Evolutionary conservation across 2,329 filamentous ascomycete species (phyloP).

Genomic region (Akanthomyces lecanii): DNA sequence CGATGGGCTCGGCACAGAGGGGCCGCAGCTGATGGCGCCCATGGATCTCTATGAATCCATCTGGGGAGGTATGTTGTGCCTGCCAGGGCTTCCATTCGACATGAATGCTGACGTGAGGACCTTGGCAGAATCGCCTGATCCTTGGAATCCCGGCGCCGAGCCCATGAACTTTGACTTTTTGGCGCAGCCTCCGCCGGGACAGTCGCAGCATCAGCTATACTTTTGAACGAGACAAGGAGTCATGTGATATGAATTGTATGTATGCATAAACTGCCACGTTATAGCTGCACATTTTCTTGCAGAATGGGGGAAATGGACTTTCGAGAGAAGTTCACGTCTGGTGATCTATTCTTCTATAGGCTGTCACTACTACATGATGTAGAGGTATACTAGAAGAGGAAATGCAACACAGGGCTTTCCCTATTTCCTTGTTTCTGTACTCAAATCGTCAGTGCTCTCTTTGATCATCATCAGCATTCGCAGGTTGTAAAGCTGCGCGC

Average conservation of each 20-base stretch:
- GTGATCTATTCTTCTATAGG: not conserved
- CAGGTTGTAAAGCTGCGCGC: slow-evolving; percentile 17
- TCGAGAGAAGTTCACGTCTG: not conserved
- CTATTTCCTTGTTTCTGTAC: not conserved
- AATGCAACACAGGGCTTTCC: not conserved
- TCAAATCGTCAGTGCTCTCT: slow-evolving; percentile 54
- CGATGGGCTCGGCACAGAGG: slow-evolving; percentile 51
- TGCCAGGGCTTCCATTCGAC: not conserved
- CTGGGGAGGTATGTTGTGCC: slow-evolving; percentile 54
- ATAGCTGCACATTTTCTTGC: not conserved
- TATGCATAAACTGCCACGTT: not conserved
- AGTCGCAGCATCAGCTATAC: slow-evolving; percentile 55
- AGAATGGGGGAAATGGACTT: not conserved
- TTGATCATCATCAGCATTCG: slow-evolving; percentile 48
- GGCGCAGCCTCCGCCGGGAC: slow-evolving; percentile 55
- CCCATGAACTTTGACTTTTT: slow-evolving; percentile 58
- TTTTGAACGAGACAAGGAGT: slow-evolving; percentile 35
- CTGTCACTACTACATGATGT: not conserved
- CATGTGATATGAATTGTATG: not conserved
- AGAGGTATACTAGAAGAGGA: not conserved
- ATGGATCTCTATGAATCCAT: slow-evolving; percentile 67
- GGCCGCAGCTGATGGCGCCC: slow-evolving; percentile 57
- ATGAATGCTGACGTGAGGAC: not conserved
- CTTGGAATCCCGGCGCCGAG: slow-evolving; percentile 54
- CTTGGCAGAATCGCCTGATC: slow-evolving; percentile 52